Percentiles rank a stretch among this genome's conserved stretches.
These are phyloP conservation scores for Auriscalpium orientale DNA, from an alignment of 768 basidiomycete genomes.

Conservation along the genomic window DNA sequence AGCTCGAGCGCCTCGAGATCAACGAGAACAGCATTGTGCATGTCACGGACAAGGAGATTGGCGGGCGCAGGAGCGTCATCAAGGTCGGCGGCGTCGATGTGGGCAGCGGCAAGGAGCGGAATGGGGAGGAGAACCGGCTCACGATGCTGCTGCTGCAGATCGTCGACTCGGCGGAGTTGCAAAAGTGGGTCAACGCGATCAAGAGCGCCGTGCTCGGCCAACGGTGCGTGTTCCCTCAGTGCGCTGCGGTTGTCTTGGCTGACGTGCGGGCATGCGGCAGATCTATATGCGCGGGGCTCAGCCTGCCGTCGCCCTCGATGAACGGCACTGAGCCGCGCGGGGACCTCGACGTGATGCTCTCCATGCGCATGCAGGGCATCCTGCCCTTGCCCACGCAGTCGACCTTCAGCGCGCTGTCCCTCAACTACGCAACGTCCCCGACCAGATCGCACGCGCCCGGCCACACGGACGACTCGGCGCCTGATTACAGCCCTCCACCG, in stretches of 20 bases:
- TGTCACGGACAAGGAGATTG: conserved; percentile 50
- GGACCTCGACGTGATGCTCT: conserved; percentile 79
- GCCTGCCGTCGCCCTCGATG: conserved; percentile 33
- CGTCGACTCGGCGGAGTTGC: conserved; percentile 49
- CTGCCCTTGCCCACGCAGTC: conserved; percentile 27
- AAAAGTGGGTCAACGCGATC: conserved; percentile 70
- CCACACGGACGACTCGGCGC: no score
- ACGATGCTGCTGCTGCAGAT: conserved; percentile 71
- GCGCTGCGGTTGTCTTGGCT: conserved; percentile 1
- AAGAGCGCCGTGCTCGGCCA: conserved; percentile 67
- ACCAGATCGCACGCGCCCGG: neutral
- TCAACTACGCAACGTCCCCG: neutral
- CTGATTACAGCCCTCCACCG: conserved; percentile 24
- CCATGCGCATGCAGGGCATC: conserved; percentile 65
- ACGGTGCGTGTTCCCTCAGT: conserved; percentile 34
- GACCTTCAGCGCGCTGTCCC: conserved; percentile 5
- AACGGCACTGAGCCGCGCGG: conserved; percentile 58
- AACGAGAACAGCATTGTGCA: conserved; percentile 72
- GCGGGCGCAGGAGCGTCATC: conserved; percentile 44
- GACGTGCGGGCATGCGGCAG: conserved; percentile 30
- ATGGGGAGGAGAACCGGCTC: conserved; percentile 39
- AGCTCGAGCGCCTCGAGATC: conserved; percentile 69
- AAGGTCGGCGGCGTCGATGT: conserved; percentile 62
- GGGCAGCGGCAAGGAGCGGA: conserved; percentile 29
- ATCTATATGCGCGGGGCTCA: conserved; percentile 62